phyloP scores from a whole-genome alignment of 2,329 filamentous ascomycete genomes.

The Cladophialophora psammophila region DNA sequence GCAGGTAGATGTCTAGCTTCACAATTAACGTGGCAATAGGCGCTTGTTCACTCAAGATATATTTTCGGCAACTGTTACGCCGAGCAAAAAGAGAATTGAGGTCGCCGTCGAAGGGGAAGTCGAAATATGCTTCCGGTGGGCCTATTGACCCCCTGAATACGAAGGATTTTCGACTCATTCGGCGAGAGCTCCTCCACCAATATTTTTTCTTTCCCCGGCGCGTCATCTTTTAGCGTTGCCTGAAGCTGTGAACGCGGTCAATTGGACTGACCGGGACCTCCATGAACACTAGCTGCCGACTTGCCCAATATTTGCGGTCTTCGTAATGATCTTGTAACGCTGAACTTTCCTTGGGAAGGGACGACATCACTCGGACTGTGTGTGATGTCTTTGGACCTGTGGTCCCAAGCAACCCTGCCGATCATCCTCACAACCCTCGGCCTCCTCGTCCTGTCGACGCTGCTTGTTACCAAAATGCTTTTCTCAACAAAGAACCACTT shows the following conservation, averaged over 20 bases:
- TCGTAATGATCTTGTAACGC: too few species aligned
- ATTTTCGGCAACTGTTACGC: neutral
- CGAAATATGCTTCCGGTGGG: neutral
- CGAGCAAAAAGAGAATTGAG: neutral
- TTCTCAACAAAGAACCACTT: slow-evolving; percentile 71
- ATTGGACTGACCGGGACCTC: neutral
- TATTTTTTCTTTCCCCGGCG: neutral
- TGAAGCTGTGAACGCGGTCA: neutral
- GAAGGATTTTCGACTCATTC: neutral
- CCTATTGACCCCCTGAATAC: neutral
- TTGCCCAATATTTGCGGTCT: neutral
- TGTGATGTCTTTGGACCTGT: slow-evolving; percentile 3
- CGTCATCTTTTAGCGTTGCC: slow-evolving; percentile 19
- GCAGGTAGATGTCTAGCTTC: too few species aligned
- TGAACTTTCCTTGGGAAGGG: too few species aligned
- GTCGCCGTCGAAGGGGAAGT: neutral
- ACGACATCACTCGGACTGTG: neutral
- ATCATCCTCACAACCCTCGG: neutral
- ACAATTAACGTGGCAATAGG: too few species aligned
- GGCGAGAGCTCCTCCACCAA: neutral
- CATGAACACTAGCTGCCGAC: neutral
- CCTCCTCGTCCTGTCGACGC: slow-evolving; percentile 8
- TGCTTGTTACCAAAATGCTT: slow-evolving; percentile 44
- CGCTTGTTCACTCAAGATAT: too few species aligned
- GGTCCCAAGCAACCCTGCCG: neutral